Evolutionary conservation across 1,284 basidiomycete species (phyloP).

Genomic region (Leccinum huronense): DNA sequence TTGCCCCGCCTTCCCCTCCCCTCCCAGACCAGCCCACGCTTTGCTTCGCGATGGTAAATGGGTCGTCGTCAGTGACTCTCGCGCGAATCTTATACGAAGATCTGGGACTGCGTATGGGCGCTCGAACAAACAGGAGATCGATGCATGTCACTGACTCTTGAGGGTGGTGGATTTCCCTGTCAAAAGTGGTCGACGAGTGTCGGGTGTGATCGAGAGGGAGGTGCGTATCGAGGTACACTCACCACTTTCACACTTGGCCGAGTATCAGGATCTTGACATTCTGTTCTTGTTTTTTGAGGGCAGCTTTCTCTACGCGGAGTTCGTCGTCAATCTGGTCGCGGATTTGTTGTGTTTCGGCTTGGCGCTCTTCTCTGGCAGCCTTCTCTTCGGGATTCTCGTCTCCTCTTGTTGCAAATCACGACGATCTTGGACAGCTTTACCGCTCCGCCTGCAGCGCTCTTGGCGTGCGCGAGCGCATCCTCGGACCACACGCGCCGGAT

Average conservation of each 20-base stretch:
- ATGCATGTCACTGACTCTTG: slow-evolving; percentile 47
- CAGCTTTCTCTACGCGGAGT: slow-evolving; percentile 48
- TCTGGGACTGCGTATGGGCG: slow-evolving; percentile 40
- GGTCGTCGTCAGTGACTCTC: slow-evolving; percentile 57
- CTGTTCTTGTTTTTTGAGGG: slow-evolving; percentile 49
- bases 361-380: slow-evolving; percentile 43
- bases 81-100: slow-evolving; percentile 64
- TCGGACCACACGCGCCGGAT: slow-evolving; percentile 73
- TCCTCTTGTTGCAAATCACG: slow-evolving; percentile 78
- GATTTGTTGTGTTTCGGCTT: slow-evolving; percentile 52
- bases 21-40: slow-evolving; percentile 54
- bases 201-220: slow-evolving; percentile 1
- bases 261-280: slow-evolving; percentile 59
- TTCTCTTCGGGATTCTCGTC: slow-evolving; percentile 47
- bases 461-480: slow-evolving; percentile 48
- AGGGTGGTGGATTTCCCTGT: slow-evolving; percentile 67
- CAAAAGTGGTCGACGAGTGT: slow-evolving; percentile 8
- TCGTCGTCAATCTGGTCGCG: slow-evolving; percentile 66
- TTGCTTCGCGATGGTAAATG: slow-evolving; percentile 53
- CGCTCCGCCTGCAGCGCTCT: slow-evolving; percentile 25
- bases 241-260: slow-evolving; percentile 57
- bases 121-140: neutral
- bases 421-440: slow-evolving; percentile 57
- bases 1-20: slow-evolving; percentile 51
- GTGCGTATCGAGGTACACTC: slow-evolving; percentile 18